These are phyloP conservation scores for Sextonia rubra DNA, from an alignment of 164 flowering plant species.

Conservation along the genomic window DNA sequence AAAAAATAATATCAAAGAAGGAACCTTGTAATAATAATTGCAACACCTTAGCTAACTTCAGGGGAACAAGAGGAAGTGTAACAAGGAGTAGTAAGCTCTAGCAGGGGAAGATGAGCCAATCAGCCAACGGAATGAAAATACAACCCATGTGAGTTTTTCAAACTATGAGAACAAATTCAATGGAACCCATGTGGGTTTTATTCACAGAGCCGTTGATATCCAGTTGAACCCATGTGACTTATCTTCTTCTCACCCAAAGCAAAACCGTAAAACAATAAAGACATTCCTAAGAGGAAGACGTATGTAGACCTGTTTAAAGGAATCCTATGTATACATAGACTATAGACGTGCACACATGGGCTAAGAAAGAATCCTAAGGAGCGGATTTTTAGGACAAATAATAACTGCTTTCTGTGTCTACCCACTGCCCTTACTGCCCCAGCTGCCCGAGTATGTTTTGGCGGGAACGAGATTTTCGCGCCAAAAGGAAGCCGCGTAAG, in stretches of 20 bases:
- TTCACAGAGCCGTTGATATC: not conserved
- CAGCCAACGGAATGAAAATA: too few species aligned
- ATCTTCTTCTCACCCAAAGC: not conserved
- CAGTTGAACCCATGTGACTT: not conserved
- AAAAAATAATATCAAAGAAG: too few species aligned
- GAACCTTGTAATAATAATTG: too few species aligned
- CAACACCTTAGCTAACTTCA: too few species aligned
- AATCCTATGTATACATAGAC: constrained; percentile 2
- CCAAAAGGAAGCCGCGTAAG: not conserved
- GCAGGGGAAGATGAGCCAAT: too few species aligned
- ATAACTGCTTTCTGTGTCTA: not conserved
- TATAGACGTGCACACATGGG: not conserved
- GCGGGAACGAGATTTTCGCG: not conserved
- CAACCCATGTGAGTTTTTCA: too few species aligned
- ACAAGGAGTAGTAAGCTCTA: too few species aligned
- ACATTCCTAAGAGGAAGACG: not conserved
- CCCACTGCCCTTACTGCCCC: constrained; percentile 4
- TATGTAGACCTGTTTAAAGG: not conserved
- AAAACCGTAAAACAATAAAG: not conserved
- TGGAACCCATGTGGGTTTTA: not conserved
- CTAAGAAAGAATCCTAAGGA: not conserved
- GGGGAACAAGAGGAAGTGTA: too few species aligned
- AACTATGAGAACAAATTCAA: not conserved
- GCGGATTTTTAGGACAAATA: not conserved
- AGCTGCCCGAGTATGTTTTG: not conserved